Base-by-base conservation (phyloP, 768 basidiomycete genomes). In the Grammothele lineata region DNA sequence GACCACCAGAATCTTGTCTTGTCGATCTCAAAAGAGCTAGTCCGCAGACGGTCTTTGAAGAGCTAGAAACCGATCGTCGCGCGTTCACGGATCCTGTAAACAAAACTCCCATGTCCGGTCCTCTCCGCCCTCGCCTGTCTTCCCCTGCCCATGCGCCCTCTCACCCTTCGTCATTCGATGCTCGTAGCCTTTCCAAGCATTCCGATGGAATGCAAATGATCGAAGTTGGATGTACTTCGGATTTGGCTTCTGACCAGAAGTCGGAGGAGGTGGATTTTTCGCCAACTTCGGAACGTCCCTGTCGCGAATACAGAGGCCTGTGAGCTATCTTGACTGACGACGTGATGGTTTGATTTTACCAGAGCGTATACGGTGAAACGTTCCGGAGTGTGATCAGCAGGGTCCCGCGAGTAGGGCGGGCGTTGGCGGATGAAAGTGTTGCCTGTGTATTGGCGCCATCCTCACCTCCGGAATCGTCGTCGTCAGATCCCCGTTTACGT, bases 91-190 rank as follows among this genome's bases (percentile, higher is more conserved):
- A n/a, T n/a, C n/a, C n/a, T 43, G 51, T 15, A 77, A 51, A 65
- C 75, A 91, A 66, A 94, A 92, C 64, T 93, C 88, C 91, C 92
- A 94, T 52, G 88, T 92, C 50, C 89, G 72, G 55, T 92, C 87
- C 56, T 83, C 87, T 38, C 81, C 87, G 8, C 79, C 85, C 59
- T 80, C 81, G 30, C 80, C 87, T 11, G 80, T 88, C 68, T 64
- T 83, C 22, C 77, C 80, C 33, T 69, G 76, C 23, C 79, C 84
- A 60, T 77, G 77, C 0, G 64, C 87, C 62, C 78, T 74, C 69
- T 78, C 90, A 5, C 94, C 94, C 59, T 92, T 87, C 3, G 95
- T 96, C 83, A 95, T 87, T n/a, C 90, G 72, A 63, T 98, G 95
- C 56, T 85, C 85, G 57, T 97, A 98, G 1, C 90, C 92, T 39